Conservation (phyloP, 495 filamentous ascomycete species). For the Xylaria intraflava region DNA sequence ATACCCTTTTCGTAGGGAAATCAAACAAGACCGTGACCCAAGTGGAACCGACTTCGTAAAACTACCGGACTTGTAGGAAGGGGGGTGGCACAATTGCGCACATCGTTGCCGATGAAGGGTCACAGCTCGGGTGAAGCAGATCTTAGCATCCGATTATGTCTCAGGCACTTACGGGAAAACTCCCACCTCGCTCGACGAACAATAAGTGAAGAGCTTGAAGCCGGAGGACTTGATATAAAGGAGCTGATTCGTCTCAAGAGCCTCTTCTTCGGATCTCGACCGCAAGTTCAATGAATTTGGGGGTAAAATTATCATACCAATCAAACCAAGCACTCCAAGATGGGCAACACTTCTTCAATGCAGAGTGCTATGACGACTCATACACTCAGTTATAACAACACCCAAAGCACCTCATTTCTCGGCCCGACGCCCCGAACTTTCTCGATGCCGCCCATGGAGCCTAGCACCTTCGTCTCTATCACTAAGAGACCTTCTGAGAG, state of each 20-base stretch:
- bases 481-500: not conserved
- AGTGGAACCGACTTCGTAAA: not conserved
- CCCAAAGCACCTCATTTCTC: not conserved
- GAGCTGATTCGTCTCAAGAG: not conserved
- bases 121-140: not conserved
- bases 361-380: constrained; percentile 1
- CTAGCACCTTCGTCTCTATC: constrained; percentile 1
- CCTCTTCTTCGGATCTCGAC: not conserved
- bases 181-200: not conserved
- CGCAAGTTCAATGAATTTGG: not conserved
- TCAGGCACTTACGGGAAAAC: too few species aligned
- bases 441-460: not conserved
- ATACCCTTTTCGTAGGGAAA: not conserved
- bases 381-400: not conserved
- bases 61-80: not conserved
- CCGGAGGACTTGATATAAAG: not conserved
- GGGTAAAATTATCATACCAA: not conserved
- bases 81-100: not conserved
- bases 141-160: not conserved
- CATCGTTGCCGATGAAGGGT: not conserved
- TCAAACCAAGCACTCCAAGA: not conserved
- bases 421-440: not conserved
- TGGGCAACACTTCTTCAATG: constrained; percentile 2
- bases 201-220: not conserved
- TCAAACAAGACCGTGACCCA: not conserved